Conservation (phyloP, 2,329 filamentous ascomycete genomes). For the Cladosporium austrohemisphaericum region DNA sequence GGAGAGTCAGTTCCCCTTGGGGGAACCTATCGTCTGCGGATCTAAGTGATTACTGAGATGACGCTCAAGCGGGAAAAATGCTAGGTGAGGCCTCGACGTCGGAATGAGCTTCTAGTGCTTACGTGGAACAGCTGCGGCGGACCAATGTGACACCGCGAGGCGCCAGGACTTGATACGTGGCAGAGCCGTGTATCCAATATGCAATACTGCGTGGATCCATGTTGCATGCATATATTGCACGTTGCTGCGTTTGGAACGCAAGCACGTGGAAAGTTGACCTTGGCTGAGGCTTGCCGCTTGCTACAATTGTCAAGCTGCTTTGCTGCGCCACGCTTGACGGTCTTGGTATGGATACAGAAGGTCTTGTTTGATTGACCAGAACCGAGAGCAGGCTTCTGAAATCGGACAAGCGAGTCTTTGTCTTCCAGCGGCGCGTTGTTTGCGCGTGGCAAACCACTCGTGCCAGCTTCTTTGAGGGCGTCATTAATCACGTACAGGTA, state of each 20-base stretch:
- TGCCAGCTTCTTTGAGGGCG: constrained; percentile 2
- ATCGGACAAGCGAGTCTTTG: constrained; percentile 3
- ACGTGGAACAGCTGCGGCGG: too few relatives aligned
- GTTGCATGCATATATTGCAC: background rate
- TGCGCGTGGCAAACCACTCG: constrained; percentile 1
- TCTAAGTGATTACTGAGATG: too few relatives aligned
- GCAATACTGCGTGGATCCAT: too few relatives aligned
- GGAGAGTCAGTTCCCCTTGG: too few relatives aligned
- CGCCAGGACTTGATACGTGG: too few relatives aligned
- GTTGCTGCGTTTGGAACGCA: constrained; percentile 1
- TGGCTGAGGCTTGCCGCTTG: background rate
- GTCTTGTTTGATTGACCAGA: background rate
- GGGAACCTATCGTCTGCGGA: too few relatives aligned
- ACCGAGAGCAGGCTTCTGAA: background rate
- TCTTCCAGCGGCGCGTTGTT: background rate
- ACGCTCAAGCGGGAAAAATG: too few relatives aligned
- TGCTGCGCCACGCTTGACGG: constrained; percentile 8
- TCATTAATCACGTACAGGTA: background rate
- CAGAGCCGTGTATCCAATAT: too few relatives aligned
- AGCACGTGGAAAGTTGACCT: background rate
- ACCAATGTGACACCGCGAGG: too few relatives aligned
- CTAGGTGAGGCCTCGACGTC: too few relatives aligned
- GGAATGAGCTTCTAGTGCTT: too few relatives aligned
- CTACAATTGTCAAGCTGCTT: constrained; percentile 6
- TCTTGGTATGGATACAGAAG: constrained; percentile 1